Evolutionary conservation across 352 stramenopile species (phyloP).

Genomic region (Phytophthora sansomeana): DNA sequence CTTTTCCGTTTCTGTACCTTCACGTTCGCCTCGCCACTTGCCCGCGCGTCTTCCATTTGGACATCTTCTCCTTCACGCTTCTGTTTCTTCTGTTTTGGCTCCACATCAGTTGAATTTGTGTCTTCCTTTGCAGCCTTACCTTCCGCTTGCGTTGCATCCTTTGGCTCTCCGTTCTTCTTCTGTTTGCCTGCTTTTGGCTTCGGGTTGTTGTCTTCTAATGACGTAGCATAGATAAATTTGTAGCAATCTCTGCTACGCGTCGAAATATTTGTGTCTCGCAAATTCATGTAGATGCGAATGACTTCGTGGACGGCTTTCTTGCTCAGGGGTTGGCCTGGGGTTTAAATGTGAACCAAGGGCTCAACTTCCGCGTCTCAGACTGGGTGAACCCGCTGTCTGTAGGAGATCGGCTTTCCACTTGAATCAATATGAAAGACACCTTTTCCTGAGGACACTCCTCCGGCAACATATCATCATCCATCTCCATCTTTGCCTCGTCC

Average conservation of each 20-base stretch:
- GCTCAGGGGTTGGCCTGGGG: neutral
- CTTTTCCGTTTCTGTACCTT: neutral
- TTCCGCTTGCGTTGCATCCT: neutral
- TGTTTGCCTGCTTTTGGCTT: neutral
- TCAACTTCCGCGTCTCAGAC: conserved; percentile 7
- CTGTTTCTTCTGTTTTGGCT: too few relatives aligned
- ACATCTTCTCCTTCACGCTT: too few relatives aligned
- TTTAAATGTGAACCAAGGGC: conserved; percentile 6
- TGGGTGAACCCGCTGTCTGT: neutral
- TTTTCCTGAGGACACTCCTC: too few relatives aligned
- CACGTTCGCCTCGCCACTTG: neutral
- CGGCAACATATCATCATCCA: too few relatives aligned
- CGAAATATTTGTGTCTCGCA: conserved; percentile 7
- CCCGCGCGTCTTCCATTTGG: neutral
- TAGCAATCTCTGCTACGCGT: neutral
- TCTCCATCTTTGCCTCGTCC: too few relatives aligned
- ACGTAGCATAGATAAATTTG: conserved; percentile 13
- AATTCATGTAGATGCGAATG: conserved; percentile 28
- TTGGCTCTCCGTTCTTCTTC: neutral
- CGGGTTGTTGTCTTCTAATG: neutral
- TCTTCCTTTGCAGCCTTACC: neutral
- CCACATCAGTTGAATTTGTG: too few relatives aligned
- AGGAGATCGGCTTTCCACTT: conserved; percentile 13
- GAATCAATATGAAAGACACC: conserved; percentile 17
- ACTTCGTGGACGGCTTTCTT: conserved; percentile 6